Evolutionary conservation across 2,329 filamentous ascomycete species (phyloP).

Genomic region (Byssochlamys sp.): DNA sequence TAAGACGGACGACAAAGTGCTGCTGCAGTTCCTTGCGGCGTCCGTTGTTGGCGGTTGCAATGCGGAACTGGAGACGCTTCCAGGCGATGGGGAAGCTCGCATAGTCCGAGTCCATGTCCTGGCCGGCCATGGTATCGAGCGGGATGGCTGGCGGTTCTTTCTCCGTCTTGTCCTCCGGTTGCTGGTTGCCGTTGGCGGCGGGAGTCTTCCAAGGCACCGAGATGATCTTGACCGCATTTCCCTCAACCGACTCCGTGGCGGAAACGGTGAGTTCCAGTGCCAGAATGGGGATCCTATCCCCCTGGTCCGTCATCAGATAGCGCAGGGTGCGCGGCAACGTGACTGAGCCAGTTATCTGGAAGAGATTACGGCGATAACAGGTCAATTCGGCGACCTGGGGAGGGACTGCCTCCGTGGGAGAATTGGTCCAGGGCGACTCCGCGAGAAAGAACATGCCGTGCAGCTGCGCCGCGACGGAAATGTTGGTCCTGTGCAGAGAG

Average conservation of each 20-base stretch:
- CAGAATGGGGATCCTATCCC: conserved; percentile 71
- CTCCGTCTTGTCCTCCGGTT: conserved; percentile 55
- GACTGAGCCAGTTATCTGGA: conserved; percentile 86
- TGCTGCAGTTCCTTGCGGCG: conserved; percentile 90
- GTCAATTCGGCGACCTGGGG: conserved; percentile 63
- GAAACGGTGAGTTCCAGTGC: conserved; percentile 80
- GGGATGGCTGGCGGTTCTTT: conserved; percentile 80
- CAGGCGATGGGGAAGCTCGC: conserved; percentile 88
- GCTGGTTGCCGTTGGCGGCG: conserved; percentile 62
- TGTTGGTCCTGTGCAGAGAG: conserved; percentile 45
- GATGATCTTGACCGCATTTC: conserved; percentile 82
- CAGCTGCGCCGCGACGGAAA: conserved; percentile 53
- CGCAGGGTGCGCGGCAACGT: conserved; percentile 68
- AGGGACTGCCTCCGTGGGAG: conserved; percentile 45
- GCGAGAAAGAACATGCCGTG: conserved; percentile 62
- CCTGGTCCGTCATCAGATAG: conserved; percentile 72
- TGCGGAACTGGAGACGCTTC: conserved; percentile 86
- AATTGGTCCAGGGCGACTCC: conserved; percentile 53
- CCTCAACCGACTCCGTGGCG: conserved; percentile 88
- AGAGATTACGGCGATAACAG: conserved; percentile 89
- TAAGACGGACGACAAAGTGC: conserved; percentile 83
- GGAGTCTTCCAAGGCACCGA: conserved; percentile 98
- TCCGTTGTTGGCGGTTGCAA: conserved; percentile 92
- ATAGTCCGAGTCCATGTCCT: conserved; percentile 68
- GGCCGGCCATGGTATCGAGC: conserved; percentile 55